Conservation (phyloP, 345 rosid genomes). For the Lenwebbia sp. region DNA sequence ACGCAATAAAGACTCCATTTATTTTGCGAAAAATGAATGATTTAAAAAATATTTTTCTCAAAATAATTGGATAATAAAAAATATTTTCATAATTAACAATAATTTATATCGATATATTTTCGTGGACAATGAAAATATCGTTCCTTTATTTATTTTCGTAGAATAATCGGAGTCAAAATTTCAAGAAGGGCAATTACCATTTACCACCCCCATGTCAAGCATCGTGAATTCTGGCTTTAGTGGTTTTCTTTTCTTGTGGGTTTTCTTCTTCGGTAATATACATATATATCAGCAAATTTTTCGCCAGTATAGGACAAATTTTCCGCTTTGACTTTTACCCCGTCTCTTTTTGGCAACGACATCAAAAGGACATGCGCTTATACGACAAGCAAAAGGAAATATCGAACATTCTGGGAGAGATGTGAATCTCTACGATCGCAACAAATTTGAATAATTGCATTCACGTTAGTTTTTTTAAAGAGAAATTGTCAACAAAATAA, state of each 20-base stretch:
- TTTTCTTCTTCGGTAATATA: not conserved
- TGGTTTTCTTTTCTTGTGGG: not conserved
- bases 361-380: not conserved
- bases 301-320: not conserved
- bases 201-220: not conserved
- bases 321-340: not conserved
- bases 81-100: not conserved
- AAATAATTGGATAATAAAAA: not conserved
- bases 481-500: no score
- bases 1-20: accelerated
- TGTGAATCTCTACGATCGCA: not conserved
- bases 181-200: no score
- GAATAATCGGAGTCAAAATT: no score
- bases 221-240: not conserved
- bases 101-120: not conserved
- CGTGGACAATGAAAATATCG: not conserved
- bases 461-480: not conserved
- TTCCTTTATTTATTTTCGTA: not conserved
- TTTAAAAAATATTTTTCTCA: not conserved
- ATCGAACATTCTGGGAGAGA: not conserved
- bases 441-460: not conserved
- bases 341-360: not conserved
- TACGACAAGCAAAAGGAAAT: not conserved
- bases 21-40: not conserved
- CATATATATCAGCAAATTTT: not conserved